phyloP scores from a whole-genome alignment of 2,329 filamentous ascomycete species.

The Cladosporium halotolerans region DNA sequence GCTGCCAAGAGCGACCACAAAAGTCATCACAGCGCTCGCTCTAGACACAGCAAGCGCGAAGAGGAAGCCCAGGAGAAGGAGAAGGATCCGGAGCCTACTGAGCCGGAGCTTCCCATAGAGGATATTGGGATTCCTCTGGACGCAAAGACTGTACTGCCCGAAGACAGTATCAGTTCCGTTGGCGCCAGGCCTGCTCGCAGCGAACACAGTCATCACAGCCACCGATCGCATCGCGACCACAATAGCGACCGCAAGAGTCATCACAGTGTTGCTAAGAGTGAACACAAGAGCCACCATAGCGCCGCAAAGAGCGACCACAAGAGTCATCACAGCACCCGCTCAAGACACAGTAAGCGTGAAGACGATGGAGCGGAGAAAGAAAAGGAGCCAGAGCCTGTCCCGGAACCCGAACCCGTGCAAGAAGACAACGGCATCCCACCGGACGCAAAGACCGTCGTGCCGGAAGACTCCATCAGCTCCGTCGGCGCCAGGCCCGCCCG shows the following conservation, averaged over 20 bases:
- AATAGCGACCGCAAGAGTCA: neutral
- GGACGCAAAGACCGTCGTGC: slow-evolving; percentile 1
- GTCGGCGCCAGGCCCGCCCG: slow-evolving; percentile 1
- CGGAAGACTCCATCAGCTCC: slow-evolving; percentile 10
- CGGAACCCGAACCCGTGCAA: neutral
- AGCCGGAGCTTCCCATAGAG: too few species aligned
- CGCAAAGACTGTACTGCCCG: slow-evolving; percentile 40
- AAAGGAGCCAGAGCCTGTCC: neutral
- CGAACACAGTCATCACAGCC: slow-evolving; percentile 5
- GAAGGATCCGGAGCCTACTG: neutral
- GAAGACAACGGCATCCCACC: neutral
- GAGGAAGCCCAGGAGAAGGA: neutral
- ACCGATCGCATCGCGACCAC: neutral
- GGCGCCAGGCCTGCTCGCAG: slow-evolving; percentile 3
- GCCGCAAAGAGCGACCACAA: neutral
- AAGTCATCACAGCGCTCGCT: neutral
- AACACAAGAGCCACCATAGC: neutral
- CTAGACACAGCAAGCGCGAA: slow-evolving; percentile 10
- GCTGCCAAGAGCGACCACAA: neutral
- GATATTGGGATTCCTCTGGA: slow-evolving; percentile 19
- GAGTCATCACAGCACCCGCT: neutral
- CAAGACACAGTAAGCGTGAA: slow-evolving; percentile 10
- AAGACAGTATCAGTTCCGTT: slow-evolving; percentile 43
- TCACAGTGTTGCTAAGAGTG: neutral
- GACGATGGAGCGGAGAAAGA: neutral